Evolutionary conservation across 192 early-diverging fungal genomes (phyloP), one percentile per base, ranked within the genome.

Genomic region (Allomyces arbusculus): DNA sequence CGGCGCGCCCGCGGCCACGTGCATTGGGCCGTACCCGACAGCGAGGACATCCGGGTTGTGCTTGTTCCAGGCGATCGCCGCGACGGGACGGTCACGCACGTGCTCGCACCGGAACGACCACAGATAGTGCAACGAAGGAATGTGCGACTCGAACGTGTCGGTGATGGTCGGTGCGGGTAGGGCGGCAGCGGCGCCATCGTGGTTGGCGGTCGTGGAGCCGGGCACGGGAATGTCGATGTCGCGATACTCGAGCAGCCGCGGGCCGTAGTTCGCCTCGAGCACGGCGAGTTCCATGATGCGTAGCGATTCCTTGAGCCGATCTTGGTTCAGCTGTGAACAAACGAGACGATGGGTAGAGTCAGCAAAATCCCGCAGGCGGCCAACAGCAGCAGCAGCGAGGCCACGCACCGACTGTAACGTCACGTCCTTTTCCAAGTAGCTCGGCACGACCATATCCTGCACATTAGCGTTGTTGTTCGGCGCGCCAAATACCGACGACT

Each of bases 61-160:
- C 66, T 82, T 80, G 67, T 83, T 83, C 78, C 78, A 83, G 19
- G 75, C 70, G 72, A 83, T 75, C 43, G 76, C 70, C 28, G 65
- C 71, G 10, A 83, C 82, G 24, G 63, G 45, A n/a, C 82, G 61
- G 1, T 76, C 82, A 19, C 80, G 63, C 7, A 78, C 80, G 3
- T 80, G 71, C 58, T 83, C 82, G 66, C 82, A 83, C 40, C 74
- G 69, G 67, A 76, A 83, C 14, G 71, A 71, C 82, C 82, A 83
- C 10, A 83, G 67, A 28, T 74, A 70, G 23, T 75, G 67, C 25
- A 83, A 63, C 19, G 78, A 73, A 12, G 81, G 81, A 65, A 79
- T 78, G 24, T 63, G 58, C 16, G 71, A n/a, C 25, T 43, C 71
- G 16, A 72, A 74, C 12, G 23, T 25, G 66, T 67, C 67, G 12